A percentile compares a stretch with the other conserved stretches of the same genome.
Conservation (phyloP, 495 filamentous ascomycete genomes). For the Trichoderma virens region DNA sequence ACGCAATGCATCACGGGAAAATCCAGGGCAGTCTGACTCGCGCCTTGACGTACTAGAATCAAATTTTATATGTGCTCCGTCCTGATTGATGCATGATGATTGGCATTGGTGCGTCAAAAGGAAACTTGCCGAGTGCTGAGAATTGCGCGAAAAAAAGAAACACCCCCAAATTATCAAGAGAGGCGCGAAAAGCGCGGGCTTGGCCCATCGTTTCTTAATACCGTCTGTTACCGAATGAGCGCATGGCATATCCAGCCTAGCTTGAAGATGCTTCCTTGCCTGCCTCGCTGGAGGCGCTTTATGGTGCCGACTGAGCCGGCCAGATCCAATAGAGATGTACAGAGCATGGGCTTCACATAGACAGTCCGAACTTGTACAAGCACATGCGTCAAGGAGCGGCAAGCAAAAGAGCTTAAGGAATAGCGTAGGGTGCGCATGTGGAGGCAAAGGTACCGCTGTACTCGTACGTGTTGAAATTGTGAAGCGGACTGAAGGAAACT, state of each 20-base stretch:
- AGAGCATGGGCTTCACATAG: neutral
- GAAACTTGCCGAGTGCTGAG: too few relatives aligned
- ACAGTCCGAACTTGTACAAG: neutral
- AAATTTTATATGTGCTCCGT: too few relatives aligned
- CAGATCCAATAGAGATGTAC: neutral
- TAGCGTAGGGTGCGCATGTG: neutral
- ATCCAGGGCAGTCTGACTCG: too few relatives aligned
- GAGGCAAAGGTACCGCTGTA: too few relatives aligned
- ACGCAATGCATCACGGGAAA: too few relatives aligned
- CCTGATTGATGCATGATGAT: too few relatives aligned
- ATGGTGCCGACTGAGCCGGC: neutral
- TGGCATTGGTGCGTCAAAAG: too few relatives aligned
- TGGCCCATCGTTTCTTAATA: neutral
- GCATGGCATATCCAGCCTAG: neutral
- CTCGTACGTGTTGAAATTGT: too few relatives aligned
- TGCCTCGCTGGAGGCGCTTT: neutral
- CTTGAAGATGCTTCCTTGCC: neutral
- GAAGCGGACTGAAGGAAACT: neutral
- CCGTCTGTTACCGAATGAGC: neutral
- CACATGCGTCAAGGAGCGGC: neutral
- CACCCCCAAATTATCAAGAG: neutral
- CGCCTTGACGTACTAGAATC: too few relatives aligned
- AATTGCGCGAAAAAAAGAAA: neutral
- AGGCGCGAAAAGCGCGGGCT: neutral
- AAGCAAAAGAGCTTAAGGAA: neutral